Evolutionary conservation across 768 basidiomycete genomes (phyloP).

Genomic region (Tulasnella sp.): DNA sequence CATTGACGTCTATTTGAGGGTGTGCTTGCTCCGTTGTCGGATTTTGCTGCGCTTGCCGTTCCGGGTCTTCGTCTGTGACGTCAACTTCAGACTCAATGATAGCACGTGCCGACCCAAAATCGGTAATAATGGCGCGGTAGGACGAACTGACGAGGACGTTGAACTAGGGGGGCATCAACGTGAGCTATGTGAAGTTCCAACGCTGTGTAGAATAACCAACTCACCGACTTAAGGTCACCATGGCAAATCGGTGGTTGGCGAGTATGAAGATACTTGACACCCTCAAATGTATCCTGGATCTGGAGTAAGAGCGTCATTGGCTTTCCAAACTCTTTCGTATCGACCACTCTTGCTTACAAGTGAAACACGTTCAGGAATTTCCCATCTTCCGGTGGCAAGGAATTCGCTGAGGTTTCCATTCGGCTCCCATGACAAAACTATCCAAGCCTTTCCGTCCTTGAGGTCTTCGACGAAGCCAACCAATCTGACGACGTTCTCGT

Average conservation of each 20-base stretch:
- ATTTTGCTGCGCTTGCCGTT: not conserved
- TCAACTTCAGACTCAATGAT: not conserved
- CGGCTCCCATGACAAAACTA: not conserved
- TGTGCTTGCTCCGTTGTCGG: not conserved
- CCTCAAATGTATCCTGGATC: not conserved
- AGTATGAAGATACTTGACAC: not conserved
- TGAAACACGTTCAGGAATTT: not conserved
- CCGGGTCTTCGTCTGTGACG: not conserved
- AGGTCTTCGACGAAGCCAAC: not conserved
- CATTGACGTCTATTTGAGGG: not conserved
- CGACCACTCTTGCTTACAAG: not conserved
- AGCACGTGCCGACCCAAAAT: not conserved
- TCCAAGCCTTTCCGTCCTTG: not conserved
- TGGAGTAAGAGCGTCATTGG: not conserved
- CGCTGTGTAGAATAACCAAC: not conserved
- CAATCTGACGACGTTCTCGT: not conserved
- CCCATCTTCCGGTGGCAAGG: not conserved
- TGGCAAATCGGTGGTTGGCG: not conserved
- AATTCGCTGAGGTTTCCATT: not conserved
- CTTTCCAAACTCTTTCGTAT: not conserved
- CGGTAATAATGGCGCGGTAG: not conserved
- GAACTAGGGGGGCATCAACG: not conserved
- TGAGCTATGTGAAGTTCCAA: not conserved
- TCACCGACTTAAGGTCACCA: not conserved
- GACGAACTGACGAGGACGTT: not conserved